Base-by-base conservation (phyloP, 2,329 filamentous ascomycete genomes). In the Monilinia fructigena region DNA sequence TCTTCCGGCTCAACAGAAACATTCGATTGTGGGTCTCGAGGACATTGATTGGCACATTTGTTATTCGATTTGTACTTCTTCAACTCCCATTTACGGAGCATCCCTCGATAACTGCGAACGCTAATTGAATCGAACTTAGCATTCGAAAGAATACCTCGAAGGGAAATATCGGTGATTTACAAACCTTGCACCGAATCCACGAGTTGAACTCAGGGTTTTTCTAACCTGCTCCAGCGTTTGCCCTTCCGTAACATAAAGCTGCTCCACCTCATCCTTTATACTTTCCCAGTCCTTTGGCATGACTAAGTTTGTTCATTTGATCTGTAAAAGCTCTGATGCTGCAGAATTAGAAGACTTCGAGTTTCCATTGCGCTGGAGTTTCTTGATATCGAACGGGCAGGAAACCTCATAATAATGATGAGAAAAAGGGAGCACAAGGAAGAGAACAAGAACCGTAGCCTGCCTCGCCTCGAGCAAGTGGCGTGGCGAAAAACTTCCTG, bases 281-380 rank as follows among this genome's bases (percentile, higher is more conserved):
- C 52, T 42, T 16, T 66, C 62, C 70, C 70, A 71, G 31, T 71
- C 65, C 61, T 68, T 70, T 45, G 68, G 64, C 69, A 70, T 71
- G n/a, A 10, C 47, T 20, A 28, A 48, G 38, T 61, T 47, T 20
- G 31, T 35, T 66, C 55, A 61, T 66, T 54, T 42, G 56, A 47
- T 66, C 38, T 38, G 47, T 47, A 23, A 12, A 35, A 28, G 38
- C 23, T 23, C 48, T n/a, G 35, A 38, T 54, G 38, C 48, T 66
- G 55, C 12, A 45, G 42, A 28, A 20, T 54, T 8, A 14, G 26
- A 6, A 20, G 35, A 45, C 47, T 26, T 16, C 26, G 53, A 45
- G 20, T 53, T 50, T 23, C 63, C 63, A 66, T 66, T 40, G 48
- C n/a, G 63, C 28, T 23, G 20, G 38, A 48, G 14, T 38, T 12